A percentile compares a stretch with the other conserved stretches of the same genome.
Conservation (phyloP, 257 asterid species). For the Solanum medicagineum region DNA sequence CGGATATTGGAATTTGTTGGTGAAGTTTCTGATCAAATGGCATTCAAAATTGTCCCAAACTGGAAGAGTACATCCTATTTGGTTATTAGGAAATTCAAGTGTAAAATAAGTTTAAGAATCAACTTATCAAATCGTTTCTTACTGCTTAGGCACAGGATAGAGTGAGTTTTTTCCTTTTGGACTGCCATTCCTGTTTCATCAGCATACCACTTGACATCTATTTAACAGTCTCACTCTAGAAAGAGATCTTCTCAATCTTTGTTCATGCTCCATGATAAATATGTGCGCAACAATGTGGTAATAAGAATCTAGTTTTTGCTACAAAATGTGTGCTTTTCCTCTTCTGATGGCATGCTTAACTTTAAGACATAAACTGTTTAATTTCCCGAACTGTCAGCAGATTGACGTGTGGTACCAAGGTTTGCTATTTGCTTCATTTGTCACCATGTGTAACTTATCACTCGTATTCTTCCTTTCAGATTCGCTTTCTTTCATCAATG, state of each 20-base stretch:
- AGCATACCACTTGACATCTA: background rate
- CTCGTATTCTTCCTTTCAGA: constrained; percentile 3
- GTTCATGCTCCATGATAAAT: background rate
- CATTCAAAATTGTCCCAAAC: background rate
- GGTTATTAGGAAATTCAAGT: background rate
- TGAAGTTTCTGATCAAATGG: background rate
- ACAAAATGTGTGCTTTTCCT: background rate
- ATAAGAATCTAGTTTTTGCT: background rate
- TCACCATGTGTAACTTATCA: background rate
- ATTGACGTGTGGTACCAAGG: background rate
- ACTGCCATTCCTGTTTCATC: background rate
- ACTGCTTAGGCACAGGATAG: background rate
- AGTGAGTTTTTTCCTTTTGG: background rate
- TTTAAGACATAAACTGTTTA: background rate
- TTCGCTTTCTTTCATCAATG: constrained; percentile 17
- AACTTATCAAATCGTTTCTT: background rate
- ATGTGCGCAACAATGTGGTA: background rate
- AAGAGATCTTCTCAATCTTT: background rate
- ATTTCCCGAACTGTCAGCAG: background rate
- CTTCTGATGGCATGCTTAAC: background rate
- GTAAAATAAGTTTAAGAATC: background rate
- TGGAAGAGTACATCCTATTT: background rate
- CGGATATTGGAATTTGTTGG: background rate
- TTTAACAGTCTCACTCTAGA: background rate
- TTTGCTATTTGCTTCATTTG: background rate